Evolutionary conservation across 208 protist genomes (phyloP).

Genomic region (Phytomonas francai): DNA sequence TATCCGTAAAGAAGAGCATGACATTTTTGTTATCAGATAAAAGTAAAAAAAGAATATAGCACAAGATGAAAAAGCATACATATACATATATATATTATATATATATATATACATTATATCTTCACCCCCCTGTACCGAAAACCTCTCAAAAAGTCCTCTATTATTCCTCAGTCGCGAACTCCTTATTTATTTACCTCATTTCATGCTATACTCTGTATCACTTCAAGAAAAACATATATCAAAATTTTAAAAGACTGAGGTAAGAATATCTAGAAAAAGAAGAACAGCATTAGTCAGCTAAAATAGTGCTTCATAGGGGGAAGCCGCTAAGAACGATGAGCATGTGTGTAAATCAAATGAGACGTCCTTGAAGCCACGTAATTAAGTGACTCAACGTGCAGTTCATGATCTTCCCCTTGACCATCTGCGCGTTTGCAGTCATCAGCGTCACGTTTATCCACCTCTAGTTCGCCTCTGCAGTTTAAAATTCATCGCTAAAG

Average conservation of each 20-base stretch:
- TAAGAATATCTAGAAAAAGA: slow-evolving; percentile 3
- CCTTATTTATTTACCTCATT: slow-evolving; percentile 1
- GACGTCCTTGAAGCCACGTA: background rate
- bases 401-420: background rate
- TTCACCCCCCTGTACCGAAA: background rate
- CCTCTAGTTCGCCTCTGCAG: slow-evolving; percentile 15
- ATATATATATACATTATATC: slow-evolving; percentile 7
- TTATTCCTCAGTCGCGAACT: slow-evolving; percentile 1
- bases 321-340: background rate
- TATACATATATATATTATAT: slow-evolving; percentile 8
- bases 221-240: slow-evolving; percentile 6
- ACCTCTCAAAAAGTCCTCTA: background rate
- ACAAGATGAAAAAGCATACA: slow-evolving; percentile 2
- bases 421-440: background rate
- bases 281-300: background rate
- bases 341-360: background rate
- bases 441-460: background rate
- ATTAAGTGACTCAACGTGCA: background rate
- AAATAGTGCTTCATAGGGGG: background rate
- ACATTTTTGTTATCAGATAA: slow-evolving; percentile 8
- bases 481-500: slow-evolving; percentile 83
- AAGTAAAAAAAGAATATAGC: slow-evolving; percentile 15
- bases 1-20: background rate
- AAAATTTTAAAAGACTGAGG: background rate
- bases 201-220: slow-evolving; percentile 4